These are phyloP conservation scores for Thraustotheca clavata DNA, from an alignment of 352 stramenopile genomes.

Conservation along the genomic window DNA sequence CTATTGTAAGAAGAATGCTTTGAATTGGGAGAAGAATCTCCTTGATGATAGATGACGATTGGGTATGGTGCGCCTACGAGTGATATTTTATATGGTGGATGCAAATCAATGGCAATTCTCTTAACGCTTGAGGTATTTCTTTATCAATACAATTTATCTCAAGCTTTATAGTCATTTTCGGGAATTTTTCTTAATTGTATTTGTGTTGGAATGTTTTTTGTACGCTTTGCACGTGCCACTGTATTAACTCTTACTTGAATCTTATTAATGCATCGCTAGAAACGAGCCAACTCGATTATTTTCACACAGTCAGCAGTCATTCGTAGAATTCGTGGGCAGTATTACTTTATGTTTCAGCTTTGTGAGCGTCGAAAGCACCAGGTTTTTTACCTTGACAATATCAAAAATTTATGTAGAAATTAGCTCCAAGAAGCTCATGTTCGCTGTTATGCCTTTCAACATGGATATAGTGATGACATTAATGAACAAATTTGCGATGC, in stretches of 20 bases:
- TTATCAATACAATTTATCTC: background rate
- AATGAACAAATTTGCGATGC: constrained; percentile 63
- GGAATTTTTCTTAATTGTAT: constrained; percentile 82
- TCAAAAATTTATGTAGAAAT: background rate
- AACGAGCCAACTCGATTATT: constrained; percentile 81
- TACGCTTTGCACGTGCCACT: constrained; percentile 68
- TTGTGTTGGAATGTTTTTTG: constrained; percentile 84
- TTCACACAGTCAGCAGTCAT: constrained; percentile 81
- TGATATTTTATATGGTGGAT: constrained; percentile 84
- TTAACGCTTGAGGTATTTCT: constrained; percentile 59
- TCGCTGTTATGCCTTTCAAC: constrained; percentile 70
- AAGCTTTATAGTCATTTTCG: constrained; percentile 49
- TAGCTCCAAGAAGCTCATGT: constrained; percentile 74
- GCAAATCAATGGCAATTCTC: constrained; percentile 64
- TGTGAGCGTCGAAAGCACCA: constrained; percentile 86
- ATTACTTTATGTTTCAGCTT: constrained; percentile 89
- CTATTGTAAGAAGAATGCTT: constrained; percentile 38
- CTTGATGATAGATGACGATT: constrained; percentile 66
- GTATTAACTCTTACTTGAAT: constrained; percentile 27
- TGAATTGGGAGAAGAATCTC: background rate
- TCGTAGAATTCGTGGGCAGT: constrained; percentile 82
- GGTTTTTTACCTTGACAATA: background rate
- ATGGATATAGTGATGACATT: constrained; percentile 48
- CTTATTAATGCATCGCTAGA: too few relatives aligned
- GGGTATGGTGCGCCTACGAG: constrained; percentile 78